These are phyloP conservation scores for Aspergillus pseudonomiae DNA, from an alignment of 2,329 filamentous ascomycete genomes.

Conservation along the genomic window DNA sequence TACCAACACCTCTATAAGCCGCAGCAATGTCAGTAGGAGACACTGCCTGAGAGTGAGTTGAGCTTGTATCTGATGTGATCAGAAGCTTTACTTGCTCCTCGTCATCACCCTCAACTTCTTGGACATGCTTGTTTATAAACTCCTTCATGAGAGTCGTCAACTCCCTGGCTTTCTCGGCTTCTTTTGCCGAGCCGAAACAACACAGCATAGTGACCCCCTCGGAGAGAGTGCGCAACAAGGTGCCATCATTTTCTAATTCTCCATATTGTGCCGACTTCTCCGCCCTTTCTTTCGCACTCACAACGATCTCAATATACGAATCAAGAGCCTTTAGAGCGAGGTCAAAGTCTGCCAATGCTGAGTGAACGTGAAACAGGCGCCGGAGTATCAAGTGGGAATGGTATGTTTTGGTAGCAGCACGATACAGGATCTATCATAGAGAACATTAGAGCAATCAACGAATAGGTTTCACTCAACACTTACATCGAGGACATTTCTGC, in stretches of 20 bases:
- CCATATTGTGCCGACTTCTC: slow-evolving; percentile 68
- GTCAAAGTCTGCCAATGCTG: slow-evolving; percentile 87
- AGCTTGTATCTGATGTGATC: slow-evolving; percentile 20
- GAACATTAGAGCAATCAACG: background rate
- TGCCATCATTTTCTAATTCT: slow-evolving; percentile 78
- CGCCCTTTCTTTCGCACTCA: slow-evolving; percentile 79
- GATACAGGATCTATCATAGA: slow-evolving; percentile 72
- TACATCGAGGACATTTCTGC: slow-evolving; percentile 74
- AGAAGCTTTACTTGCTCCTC: slow-evolving; percentile 25
- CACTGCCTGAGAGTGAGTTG: slow-evolving; percentile 42
- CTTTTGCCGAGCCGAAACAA: slow-evolving; percentile 73
- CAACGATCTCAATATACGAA: slow-evolving; percentile 87
- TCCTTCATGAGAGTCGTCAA: slow-evolving; percentile 72
- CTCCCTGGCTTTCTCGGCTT: slow-evolving; percentile 76
- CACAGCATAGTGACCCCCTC: slow-evolving; percentile 81
- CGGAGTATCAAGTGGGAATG: slow-evolving; percentile 89
- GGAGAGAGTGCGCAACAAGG: slow-evolving; percentile 74
- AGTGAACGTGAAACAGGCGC: slow-evolving; percentile 83
- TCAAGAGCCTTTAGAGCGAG: slow-evolving; percentile 88
- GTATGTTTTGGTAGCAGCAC: slow-evolving; percentile 88
- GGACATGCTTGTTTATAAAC: slow-evolving; percentile 67
- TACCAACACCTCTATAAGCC: slow-evolving; percentile 81
- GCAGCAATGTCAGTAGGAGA: slow-evolving; percentile 65
- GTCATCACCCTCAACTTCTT: slow-evolving; percentile 25
- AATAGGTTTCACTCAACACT: slow-evolving; percentile 21